Conservation (phyloP, 2,329 filamentous ascomycete species). For the Ophiostoma tasmaniense region DNA sequence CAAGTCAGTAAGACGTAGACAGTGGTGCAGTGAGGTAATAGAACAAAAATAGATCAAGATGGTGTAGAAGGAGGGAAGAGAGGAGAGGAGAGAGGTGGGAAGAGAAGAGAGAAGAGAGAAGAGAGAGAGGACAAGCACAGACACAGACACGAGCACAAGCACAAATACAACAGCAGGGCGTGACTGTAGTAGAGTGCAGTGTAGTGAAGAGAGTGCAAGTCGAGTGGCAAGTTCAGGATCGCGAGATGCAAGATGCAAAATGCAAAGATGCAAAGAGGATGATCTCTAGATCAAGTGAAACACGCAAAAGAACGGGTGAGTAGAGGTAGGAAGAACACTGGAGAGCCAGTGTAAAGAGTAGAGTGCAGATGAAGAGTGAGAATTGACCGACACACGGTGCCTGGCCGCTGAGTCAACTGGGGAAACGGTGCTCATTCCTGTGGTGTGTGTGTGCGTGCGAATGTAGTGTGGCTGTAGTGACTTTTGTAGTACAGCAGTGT, state of each 20-base stretch:
- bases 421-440: not conserved
- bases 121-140: not conserved
- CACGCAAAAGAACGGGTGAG: not conserved
- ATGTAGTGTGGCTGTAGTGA: not conserved
- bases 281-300: not conserved
- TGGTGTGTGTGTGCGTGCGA: not conserved
- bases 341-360: too few relatives aligned
- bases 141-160: not conserved
- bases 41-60: not conserved
- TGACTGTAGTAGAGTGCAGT: not conserved
- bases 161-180: not conserved
- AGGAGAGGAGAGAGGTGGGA: not conserved
- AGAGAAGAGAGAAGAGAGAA: slow-evolving; percentile 4
- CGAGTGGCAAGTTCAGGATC: not conserved
- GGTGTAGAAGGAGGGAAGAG: not conserved
- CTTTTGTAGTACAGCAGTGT: not conserved
- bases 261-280: not conserved
- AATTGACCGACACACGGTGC: not conserved
- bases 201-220: not conserved
- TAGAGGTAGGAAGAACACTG: too few relatives aligned
- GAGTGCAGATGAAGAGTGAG: not conserved
- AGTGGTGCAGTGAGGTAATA: not conserved
- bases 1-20: slow-evolving; percentile 16
- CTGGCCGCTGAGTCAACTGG: slow-evolving; percentile 7
- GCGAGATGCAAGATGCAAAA: too few relatives aligned